These are phyloP conservation scores for Dispira parvispora DNA, from an alignment of 192 early-diverging fungal genomes.

Conservation along the genomic window DNA sequence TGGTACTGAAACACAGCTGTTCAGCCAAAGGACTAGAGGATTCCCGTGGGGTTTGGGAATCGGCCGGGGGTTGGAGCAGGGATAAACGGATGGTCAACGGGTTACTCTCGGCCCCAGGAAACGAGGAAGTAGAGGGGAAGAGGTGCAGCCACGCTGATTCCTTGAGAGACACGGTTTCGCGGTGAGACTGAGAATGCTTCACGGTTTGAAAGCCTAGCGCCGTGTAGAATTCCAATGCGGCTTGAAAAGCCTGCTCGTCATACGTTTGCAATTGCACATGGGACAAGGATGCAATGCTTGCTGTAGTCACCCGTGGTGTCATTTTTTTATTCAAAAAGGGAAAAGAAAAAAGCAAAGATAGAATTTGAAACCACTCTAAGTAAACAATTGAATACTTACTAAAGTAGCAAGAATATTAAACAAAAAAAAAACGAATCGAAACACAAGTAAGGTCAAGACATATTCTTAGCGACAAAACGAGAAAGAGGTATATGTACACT, in stretches of 20 bases:
- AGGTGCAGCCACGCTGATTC: conserved; percentile 36
- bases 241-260: conserved; percentile 15
- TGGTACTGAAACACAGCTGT: conserved; percentile 2
- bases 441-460: no score
- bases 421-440: no score
- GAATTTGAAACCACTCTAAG: no score
- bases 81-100: conserved; percentile 22
- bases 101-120: conserved; percentile 20
- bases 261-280: conserved; percentile 23
- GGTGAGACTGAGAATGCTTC: conserved; percentile 19
- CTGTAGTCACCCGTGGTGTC: no score
- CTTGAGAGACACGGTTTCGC: conserved; percentile 18
- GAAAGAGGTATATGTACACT: no score
- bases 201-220: conserved; percentile 37
- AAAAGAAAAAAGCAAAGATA: no score
- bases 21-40: neutral
- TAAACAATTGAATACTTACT: no score
- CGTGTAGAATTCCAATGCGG: conserved; percentile 33
- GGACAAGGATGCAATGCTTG: no score
- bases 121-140: conserved; percentile 24
- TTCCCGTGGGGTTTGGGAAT: conserved; percentile 16
- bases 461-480: no score
- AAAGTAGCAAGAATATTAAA: no score
- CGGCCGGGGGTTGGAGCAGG: conserved; percentile 15
- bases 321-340: no score